Conservation (phyloP, 2,329 filamentous ascomycete species). For the Xylaria polymorpha region DNA sequence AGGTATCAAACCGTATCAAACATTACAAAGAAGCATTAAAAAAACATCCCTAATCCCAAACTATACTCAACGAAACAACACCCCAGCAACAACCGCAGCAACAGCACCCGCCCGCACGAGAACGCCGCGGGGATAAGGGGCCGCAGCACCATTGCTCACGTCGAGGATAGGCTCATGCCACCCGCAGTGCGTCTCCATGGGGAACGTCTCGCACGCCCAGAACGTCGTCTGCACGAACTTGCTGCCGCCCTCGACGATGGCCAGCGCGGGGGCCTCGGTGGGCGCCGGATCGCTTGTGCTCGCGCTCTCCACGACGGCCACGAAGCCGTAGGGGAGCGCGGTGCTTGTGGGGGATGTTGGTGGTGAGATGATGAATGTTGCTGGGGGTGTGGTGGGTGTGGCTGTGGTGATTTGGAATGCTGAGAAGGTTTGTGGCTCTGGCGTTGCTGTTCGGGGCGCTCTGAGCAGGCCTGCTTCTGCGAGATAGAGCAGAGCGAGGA, state of each 20-base stretch:
- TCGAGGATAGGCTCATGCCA: conserved; percentile 54
- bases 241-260: conserved; percentile 6
- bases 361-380: not conserved
- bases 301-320: not conserved
- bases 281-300: not conserved
- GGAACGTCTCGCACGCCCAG: conserved; percentile 52
- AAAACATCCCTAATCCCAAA: not conserved
- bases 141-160: conserved; percentile 10
- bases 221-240: conserved; percentile 55
- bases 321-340: conserved; percentile 4
- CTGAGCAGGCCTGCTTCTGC: conserved; percentile 26
- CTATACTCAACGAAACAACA: conserved; percentile 7
- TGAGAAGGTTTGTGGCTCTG: not conserved
- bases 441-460: conserved; percentile 21
- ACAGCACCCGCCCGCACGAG: not conserved
- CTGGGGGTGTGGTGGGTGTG: not conserved
- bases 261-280: not conserved
- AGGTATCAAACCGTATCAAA: not conserved
- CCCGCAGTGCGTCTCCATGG: conserved; percentile 51
- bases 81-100: conserved; percentile 6
- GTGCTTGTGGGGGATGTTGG: conserved; percentile 3
- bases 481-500: not conserved
- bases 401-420: not conserved
- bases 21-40: not conserved
- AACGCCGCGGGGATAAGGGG: not conserved